Base-by-base conservation (phyloP, 176 grass and related monocot genomes). In the Triticum timopheevii region DNA sequence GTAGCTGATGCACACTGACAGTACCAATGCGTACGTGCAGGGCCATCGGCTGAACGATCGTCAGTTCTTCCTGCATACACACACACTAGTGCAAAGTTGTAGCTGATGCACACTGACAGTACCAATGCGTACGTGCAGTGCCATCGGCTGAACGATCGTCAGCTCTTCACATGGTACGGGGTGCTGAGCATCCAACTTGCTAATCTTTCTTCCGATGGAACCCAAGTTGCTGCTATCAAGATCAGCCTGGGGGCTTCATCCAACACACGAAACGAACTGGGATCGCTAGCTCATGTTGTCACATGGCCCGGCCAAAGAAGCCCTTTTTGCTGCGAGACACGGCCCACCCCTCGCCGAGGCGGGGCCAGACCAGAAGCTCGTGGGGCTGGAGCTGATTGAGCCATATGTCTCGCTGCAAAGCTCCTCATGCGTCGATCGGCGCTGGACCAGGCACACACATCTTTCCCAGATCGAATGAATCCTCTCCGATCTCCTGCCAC, bases 371-470 rank as follows among this genome's bases (percentile, higher is more conserved):
- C 85, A 75, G 22, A 7, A 8, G 45, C 45, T 85, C 59, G 82
- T 69, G 38, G 69, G 11, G 12, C 1, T n/a, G 35, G 61, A 87
- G 35, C 81, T 88, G 85, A 88, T 88, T 50, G 85, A 84, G 81
- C 69, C 89, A 64, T 80, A 84, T 76, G 62, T 88, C 77, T 56
- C 82, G 86, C 89, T 81, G 85, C 81, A 77, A 84, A 84, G 85
- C 28, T 78, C 81, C 80, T 85, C 42, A 44, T 7, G 28, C 19
- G 1, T 58, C 65, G 16, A 34, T 34, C 50, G 85, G 85, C 87
- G 76, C 85, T 84, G 33, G 13, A 58, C 59, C 89, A 42, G 45
- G 12, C 25, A 5, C 28, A n/a, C 23, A 19, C 24, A 19, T 7
- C 42, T 42, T 49, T 22, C 15, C 13, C 9, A 4, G 24, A 83